These are phyloP conservation scores for Pythium sp. DNA, from an alignment of 352 stramenopile species.

Conservation along the genomic window DNA sequence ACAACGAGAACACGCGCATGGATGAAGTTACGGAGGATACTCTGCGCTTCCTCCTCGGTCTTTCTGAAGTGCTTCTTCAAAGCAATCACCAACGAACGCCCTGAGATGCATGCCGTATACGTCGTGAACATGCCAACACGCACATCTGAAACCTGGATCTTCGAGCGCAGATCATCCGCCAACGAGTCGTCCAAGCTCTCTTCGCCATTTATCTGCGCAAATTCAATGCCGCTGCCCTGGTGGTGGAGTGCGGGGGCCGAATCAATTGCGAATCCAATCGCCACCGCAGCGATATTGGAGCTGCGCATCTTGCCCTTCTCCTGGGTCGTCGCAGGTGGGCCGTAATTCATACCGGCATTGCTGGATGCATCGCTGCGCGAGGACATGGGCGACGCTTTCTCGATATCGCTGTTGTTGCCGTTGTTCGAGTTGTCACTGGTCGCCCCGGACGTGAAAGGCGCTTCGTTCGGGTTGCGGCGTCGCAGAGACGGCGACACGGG, in stretches of 20 bases:
- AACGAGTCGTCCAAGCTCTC: constrained; percentile 58
- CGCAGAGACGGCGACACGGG: constrained; percentile 39
- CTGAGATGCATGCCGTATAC: constrained; percentile 56
- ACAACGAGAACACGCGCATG: constrained; percentile 48
- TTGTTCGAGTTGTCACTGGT: constrained; percentile 14
- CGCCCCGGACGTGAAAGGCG: constrained; percentile 6
- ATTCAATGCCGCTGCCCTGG: constrained; percentile 31
- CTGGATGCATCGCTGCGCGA: constrained; percentile 39
- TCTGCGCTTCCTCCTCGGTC: constrained; percentile 34
- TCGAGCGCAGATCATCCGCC: constrained; percentile 56
- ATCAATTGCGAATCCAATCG: constrained; percentile 49
- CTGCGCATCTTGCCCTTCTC: constrained; percentile 41
- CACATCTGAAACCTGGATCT: constrained; percentile 55
- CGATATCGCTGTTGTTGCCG: constrained; percentile 30
- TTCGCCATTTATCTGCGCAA: constrained; percentile 36
- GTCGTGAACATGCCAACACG: constrained; percentile 74
- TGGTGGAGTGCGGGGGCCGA: constrained; percentile 28
- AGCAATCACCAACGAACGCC: constrained; percentile 41
- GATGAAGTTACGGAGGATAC: constrained; percentile 43
- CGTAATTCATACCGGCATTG: constrained; percentile 40
- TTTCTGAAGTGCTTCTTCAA: constrained; percentile 66
- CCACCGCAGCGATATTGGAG: constrained; percentile 54
- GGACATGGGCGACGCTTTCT: constrained; percentile 41
- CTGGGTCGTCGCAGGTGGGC: constrained; percentile 8
- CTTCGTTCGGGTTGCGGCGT: constrained; percentile 48